Percentiles rank a stretch among this genome's conserved stretches.
Evolutionary conservation across 768 basidiomycete genomes (phyloP).

Genomic region (Mycena galericulata): DNA sequence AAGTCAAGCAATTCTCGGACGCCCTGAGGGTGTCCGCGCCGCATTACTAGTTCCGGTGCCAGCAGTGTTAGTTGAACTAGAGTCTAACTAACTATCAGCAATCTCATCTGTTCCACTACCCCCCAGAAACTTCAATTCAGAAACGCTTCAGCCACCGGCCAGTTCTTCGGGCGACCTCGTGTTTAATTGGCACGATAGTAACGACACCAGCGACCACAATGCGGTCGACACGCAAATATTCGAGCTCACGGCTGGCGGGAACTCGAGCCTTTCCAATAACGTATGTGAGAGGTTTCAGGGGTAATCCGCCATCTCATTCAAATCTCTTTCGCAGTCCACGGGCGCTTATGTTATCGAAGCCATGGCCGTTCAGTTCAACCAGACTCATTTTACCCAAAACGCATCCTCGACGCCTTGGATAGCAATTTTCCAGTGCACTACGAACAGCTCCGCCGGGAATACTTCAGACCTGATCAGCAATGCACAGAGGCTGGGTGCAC

Average conservation of each 20-base stretch:
- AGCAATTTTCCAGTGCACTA: conserved; percentile 10
- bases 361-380: conserved; percentile 28
- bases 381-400: conserved; percentile 13
- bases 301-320: not conserved
- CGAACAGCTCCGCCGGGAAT: not conserved
- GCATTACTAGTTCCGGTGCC: not conserved
- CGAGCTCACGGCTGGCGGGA: conserved; percentile 23
- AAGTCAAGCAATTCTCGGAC: not conserved
- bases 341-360: conserved; percentile 9
- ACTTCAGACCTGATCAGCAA: conserved; percentile 18
- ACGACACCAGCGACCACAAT: conserved; percentile 14
- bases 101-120: not conserved
- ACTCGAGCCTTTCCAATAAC: not conserved
- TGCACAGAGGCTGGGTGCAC: conserved; percentile 19
- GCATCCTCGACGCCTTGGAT: conserved; percentile 17
- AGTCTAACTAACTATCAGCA: not conserved
- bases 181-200: conserved; percentile 23
- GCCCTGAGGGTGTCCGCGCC: not conserved
- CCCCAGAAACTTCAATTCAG: conserved; percentile 4
- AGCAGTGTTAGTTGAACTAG: not conserved
- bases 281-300: not conserved
- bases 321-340: not conserved
- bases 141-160: not conserved
- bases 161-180: conserved; percentile 10
- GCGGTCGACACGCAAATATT: conserved; percentile 4